Evolutionary conservation across 108 stramenopile genomes (phyloP), one percentile per base, ranked within the genome.

Genomic region (Licmophora abbreviata): DNA sequence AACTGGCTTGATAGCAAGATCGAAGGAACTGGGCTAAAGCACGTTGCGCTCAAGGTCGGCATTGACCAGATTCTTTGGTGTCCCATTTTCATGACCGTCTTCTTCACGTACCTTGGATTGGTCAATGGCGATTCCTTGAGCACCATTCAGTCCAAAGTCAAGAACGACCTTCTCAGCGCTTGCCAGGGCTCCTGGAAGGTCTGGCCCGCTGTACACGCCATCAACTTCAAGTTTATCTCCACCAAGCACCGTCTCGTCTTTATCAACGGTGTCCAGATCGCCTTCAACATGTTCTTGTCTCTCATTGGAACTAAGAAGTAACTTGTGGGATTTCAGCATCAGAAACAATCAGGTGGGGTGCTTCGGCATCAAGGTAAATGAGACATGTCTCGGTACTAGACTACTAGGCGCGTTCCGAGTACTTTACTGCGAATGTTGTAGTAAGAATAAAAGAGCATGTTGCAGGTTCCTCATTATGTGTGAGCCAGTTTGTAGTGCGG

Each of bases 241-340:
- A 88, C 79, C 65, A 90, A 95, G 74, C 88, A 92, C 79, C 81
- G 95, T 63, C 81, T 95, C 37, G 77, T 95, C 56, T 97, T 95
- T 75, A 92, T 97, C 87, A 97, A 97, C 77, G 77, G 71, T 35
- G 90, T 97, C 40, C 96, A 97, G 79, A 80, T 97, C 61, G 89
- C 79, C 29, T 97, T 94, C 85, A 97, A 97, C 78, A 94, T 97
- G 77, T 97, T 97, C 92, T 76, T 97, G 44, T 91, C 88, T 35
- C 71, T 97, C 76, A 74, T 97, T 59, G 96, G 96, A 64, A 77
- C 91, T 55, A 95, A 95, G 83, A 81, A 70, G 49, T 30, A 35
- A 35, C 12, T 12, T 35, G 34, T 35, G 10, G 12, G 38, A 40
- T 40, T 15, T 40, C 20, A n/a, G n/a, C n/a, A n/a, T n/a, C n/a